phyloP scores from a whole-genome alignment of 176 grass and related monocot genomes.

The Puya raimondii region DNA sequence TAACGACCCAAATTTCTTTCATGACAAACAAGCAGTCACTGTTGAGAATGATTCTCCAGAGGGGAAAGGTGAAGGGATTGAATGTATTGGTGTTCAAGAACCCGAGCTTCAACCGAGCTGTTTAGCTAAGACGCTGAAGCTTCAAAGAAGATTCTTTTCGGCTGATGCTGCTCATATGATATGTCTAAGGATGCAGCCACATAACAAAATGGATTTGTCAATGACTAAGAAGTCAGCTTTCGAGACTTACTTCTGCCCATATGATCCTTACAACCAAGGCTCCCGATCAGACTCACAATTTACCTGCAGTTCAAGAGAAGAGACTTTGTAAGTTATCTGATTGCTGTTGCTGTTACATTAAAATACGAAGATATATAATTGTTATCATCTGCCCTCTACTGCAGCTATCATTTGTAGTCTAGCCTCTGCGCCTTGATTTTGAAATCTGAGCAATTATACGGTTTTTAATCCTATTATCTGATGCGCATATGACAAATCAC shows the following conservation, averaged over 20 bases:
- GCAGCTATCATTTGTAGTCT: not conserved
- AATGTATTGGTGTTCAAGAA: conserved; percentile 46
- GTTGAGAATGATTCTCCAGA: conserved; percentile 40
- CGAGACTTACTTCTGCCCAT: conserved; percentile 71
- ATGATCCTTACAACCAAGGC: conserved; percentile 73
- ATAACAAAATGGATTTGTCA: conserved; percentile 62
- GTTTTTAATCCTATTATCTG: no score
- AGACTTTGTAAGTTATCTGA: conserved; percentile 63
- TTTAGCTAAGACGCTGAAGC: conserved; percentile 66
- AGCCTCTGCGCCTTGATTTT: not conserved
- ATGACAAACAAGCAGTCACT: conserved; percentile 30
- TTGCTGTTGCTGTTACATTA: conserved; percentile 9
- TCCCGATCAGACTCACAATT: conserved; percentile 64
- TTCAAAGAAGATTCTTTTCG: conserved; percentile 73
- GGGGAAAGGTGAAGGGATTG: conserved; percentile 47
- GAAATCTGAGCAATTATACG: no score
- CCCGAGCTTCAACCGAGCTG: conserved; percentile 75
- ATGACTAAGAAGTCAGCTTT: conserved; percentile 69
- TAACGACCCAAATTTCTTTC: not conserved
- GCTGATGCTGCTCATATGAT: conserved; percentile 52
- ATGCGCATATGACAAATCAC: no score
- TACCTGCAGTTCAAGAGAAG: conserved; percentile 88
- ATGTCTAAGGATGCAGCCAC: conserved; percentile 70
- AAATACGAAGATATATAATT: not conserved
- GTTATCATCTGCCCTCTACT: not conserved